Conservation (phyloP, 495 filamentous ascomycete species). For the Annulohypoxylon maeteangense region DNA sequence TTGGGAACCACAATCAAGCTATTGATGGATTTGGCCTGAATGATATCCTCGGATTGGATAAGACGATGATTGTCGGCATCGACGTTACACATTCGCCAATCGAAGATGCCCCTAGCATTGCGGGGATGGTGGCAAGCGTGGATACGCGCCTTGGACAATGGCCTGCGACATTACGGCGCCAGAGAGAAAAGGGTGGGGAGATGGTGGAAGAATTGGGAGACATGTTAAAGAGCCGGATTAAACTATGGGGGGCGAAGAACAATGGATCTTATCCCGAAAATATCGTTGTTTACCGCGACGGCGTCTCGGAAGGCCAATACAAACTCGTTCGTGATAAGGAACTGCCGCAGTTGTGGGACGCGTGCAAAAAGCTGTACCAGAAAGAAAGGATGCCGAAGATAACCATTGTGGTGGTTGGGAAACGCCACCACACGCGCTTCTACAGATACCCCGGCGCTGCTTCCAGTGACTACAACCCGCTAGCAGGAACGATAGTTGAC, state of each 20-base stretch:
- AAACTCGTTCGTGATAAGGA: slow-evolving; percentile 64
- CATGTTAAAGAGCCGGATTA: slow-evolving; percentile 69
- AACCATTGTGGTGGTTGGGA: slow-evolving; percentile 69
- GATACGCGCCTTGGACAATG: slow-evolving; percentile 68
- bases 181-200: slow-evolving; percentile 61
- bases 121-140: slow-evolving; percentile 71
- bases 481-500: slow-evolving; percentile 79
- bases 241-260: slow-evolving; percentile 60
- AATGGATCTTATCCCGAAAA: slow-evolving; percentile 65
- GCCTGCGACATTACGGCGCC: slow-evolving; percentile 65
- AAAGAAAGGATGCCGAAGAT: slow-evolving; percentile 60
- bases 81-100: slow-evolving; percentile 79
- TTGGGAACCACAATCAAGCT: slow-evolving; percentile 73
- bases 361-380: slow-evolving; percentile 65
- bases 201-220: slow-evolving; percentile 66
- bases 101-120: slow-evolving; percentile 68
- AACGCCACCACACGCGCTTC: slow-evolving; percentile 84
- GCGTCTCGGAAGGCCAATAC: slow-evolving; percentile 82
- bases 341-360: slow-evolving; percentile 64
- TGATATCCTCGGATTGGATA: slow-evolving; percentile 55
- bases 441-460: no score
- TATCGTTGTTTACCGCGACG: slow-evolving; percentile 83
- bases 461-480: slow-evolving; percentile 59
- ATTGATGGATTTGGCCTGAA: slow-evolving; percentile 49
- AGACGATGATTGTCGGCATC: slow-evolving; percentile 81